Evolutionary conservation across 1,284 basidiomycete genomes (phyloP).

Genomic region (Trametes sp.): DNA sequence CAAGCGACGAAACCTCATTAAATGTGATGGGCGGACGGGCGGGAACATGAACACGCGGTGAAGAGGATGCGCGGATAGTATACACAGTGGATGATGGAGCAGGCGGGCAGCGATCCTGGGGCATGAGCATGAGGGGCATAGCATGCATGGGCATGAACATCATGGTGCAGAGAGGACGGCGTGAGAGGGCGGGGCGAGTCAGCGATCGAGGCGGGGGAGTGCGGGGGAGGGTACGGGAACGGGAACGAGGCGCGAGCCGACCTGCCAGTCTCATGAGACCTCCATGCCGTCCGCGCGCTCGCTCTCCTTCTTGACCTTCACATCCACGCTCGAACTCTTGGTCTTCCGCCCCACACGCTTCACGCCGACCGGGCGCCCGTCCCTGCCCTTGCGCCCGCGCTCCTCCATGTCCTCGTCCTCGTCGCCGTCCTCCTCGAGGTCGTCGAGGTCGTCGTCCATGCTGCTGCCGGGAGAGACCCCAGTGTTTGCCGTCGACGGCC

Average conservation of each 20-base stretch:
- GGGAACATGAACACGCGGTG: neutral
- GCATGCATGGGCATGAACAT: conserved; percentile 10
- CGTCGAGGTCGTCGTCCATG: conserved; percentile 35
- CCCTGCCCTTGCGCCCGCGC: conserved; percentile 40
- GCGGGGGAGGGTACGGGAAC: neutral
- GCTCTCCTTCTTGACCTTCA: conserved; percentile 43
- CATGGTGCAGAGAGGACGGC: neutral
- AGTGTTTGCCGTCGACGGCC: conserved; percentile 36
- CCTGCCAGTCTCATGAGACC: conserved; percentile 29
- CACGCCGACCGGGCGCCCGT: conserved; percentile 37
- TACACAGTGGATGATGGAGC: conserved; percentile 15
- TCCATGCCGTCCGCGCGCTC: conserved; percentile 32
- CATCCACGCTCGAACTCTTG: conserved; percentile 33
- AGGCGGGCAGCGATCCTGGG: conserved; percentile 8
- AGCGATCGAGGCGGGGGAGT: neutral
- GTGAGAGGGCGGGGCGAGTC: neutral
- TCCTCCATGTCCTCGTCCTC: conserved; percentile 33
- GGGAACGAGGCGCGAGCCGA: neutral
- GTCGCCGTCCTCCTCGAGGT: conserved; percentile 32
- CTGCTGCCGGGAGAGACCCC: conserved; percentile 32
- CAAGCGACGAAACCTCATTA: conserved; percentile 19
- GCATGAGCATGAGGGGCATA: conserved; percentile 8
- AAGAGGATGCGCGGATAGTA: conserved; percentile 13
- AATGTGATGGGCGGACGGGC: neutral
- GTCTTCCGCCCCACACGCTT: conserved; percentile 32